Evolutionary conservation across 208 protist species (phyloP), one percentile per base, ranked within the genome.

Genomic region (Vickermania spadyakhi): DNA sequence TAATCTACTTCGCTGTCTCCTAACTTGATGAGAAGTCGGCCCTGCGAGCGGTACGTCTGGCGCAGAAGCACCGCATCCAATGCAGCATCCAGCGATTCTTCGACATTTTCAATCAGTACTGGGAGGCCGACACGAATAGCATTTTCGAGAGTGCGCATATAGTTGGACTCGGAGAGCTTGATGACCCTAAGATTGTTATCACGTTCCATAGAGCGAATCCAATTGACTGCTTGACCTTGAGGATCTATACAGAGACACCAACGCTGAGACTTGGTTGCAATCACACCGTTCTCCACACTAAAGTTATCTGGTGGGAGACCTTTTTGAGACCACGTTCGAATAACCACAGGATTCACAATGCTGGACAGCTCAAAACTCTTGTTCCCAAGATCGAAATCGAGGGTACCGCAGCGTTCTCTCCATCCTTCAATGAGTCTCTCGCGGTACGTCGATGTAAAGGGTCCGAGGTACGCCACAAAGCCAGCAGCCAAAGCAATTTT

Each of bases 71-170:
- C 70, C 18, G 95, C 79, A 70, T 98, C 94, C 0, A 99, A 70
- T 21, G 89, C 84, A n/a, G 97, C 94, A 66, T 99, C 97, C n/a
- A 99, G 78, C 28, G 81, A 77, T 79, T 98, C 96, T 36, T 86
- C 86, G 14, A 98, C 85, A 64, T 97, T 98, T 63, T 99, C 97
- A 36, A 98, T 71, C 13, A 99, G 75, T 25, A 98, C 94, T 23
- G 96, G 97, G 50, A 93, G 76, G 5, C 97, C 97, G 3, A 97
- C 93, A 18, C 82, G 81, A 63, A 99, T 97, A 13, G 94, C 86
- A 58, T 94, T 94, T 66, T 98, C 92, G 14, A 98, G 73, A 4
- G 87, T 85, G 49, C 89, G 88, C 79, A 97, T 87, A 66, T 96
- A 97, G 36, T 94, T 90, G 7, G 68, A 52, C 27, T 97, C 92